A percentile compares a stretch with the other conserved stretches of the same genome.
phyloP scores from a whole-genome alignment of 257 asterid species.

The Henckelia pumila region DNA sequence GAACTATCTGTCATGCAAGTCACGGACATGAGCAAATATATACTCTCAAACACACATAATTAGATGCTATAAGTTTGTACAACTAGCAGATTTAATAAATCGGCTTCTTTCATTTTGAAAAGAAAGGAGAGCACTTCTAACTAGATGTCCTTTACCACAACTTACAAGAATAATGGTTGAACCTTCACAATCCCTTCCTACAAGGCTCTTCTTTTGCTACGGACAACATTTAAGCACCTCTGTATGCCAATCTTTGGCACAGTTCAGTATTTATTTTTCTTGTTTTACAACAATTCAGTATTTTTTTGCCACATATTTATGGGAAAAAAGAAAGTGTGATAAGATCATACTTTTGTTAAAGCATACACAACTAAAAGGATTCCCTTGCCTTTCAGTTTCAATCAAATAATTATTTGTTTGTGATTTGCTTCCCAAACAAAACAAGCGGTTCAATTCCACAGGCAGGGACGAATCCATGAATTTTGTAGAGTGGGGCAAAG shows the following conservation, averaged over 20 bases:
- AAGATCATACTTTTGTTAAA: too few relatives aligned
- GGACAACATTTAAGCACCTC: neutral
- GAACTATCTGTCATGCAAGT: constrained; percentile 58
- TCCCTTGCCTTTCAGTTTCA: neutral
- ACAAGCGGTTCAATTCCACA: neutral
- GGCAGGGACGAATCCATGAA: too few relatives aligned
- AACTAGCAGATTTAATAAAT: neutral
- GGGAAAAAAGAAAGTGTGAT: neutral
- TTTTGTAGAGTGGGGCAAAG: too few relatives aligned
- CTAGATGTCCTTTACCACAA: neutral
- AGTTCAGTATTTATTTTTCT: neutral
- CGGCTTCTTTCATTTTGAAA: neutral
- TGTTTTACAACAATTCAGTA: neutral
- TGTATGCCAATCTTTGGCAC: neutral
- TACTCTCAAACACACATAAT: neutral
- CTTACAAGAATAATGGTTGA: neutral
- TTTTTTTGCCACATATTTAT: neutral
- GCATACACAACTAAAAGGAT: neutral
- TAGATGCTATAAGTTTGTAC: neutral
- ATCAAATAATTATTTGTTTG: neutral
- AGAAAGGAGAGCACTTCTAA: neutral
- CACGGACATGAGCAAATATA: neutral
- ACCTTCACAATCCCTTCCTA: neutral
- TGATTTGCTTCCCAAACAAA: neutral
- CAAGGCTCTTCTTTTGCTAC: neutral